phyloP scores from a whole-genome alignment of 805 yeast species.

The Wickerhamiella azymoides region DNA sequence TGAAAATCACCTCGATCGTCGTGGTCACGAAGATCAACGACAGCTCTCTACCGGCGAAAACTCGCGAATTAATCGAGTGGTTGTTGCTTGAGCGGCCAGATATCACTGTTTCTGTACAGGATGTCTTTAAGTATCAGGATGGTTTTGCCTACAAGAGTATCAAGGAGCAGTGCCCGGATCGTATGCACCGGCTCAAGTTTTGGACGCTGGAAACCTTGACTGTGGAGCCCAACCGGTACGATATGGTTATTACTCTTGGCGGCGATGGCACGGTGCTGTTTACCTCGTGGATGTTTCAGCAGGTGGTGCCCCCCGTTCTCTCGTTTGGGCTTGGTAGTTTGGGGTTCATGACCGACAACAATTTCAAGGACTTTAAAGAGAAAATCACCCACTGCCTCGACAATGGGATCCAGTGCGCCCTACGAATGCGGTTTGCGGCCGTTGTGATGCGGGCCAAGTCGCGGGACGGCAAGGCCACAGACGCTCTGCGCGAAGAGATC shows the following conservation, averaged over 20 bases:
- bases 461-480: slow-evolving; percentile 23
- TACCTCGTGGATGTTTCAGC: slow-evolving; percentile 75
- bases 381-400: slow-evolving; percentile 45
- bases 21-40: slow-evolving; percentile 20
- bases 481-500: slow-evolving; percentile 31
- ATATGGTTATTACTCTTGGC: slow-evolving; percentile 76
- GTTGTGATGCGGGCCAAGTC: slow-evolving; percentile 33
- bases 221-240: slow-evolving; percentile 37
- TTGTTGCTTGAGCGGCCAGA: slow-evolving; percentile 14
- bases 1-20: slow-evolving; percentile 16
- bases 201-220: slow-evolving; percentile 42
- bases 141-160: slow-evolving; percentile 50
- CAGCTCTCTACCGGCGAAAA: slow-evolving; percentile 13
- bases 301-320: slow-evolving; percentile 80
- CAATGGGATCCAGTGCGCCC: slow-evolving; percentile 59
- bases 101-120: slow-evolving; percentile 57
- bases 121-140: slow-evolving; percentile 43
- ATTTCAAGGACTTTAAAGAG: slow-evolving; percentile 56
- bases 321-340: slow-evolving; percentile 81
- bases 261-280: slow-evolving; percentile 94
- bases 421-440: slow-evolving; percentile 82
- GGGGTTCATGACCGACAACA: slow-evolving; percentile 82
- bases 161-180: slow-evolving; percentile 33
- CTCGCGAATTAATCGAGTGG: slow-evolving; percentile 17
- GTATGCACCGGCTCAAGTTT: slow-evolving; percentile 37